These are phyloP conservation scores for Cryphonectria japonica DNA, from an alignment of 2,329 filamentous ascomycete genomes.

Conservation along the genomic window DNA sequence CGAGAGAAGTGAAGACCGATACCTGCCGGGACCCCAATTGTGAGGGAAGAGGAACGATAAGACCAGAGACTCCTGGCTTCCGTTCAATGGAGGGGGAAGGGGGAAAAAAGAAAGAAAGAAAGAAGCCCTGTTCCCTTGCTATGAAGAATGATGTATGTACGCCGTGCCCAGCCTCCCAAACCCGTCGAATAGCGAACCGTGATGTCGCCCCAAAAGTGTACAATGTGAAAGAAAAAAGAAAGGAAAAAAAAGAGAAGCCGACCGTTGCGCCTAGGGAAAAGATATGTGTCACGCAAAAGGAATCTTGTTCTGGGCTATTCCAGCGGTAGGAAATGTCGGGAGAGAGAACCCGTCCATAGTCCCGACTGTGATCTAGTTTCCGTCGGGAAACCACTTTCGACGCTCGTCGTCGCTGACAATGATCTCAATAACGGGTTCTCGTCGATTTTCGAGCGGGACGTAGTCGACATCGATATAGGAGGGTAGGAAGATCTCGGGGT, in stretches of 20 bases:
- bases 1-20: constrained; percentile 14
- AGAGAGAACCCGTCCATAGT: background rate
- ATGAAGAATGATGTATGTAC: constrained; percentile 21
- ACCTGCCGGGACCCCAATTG: constrained; percentile 11
- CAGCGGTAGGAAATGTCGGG: background rate
- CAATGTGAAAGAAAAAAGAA: background rate
- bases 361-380: constrained; percentile 33
- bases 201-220: constrained; percentile 7
- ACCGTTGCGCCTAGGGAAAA: constrained; percentile 21
- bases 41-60: constrained; percentile 21
- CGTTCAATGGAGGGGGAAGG: constrained; percentile 10
- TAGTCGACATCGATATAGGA: constrained; percentile 78
- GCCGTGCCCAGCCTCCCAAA: constrained; percentile 12
- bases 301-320: constrained; percentile 20
- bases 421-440: constrained; percentile 80
- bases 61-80: constrained; percentile 24
- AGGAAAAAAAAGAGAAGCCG: constrained; percentile 7
- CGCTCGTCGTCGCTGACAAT: constrained; percentile 77
- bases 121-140: constrained; percentile 17
- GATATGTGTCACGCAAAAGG: constrained; percentile 29
- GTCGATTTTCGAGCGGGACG: constrained; percentile 73
- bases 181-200: constrained; percentile 11
- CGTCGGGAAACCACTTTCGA: constrained; percentile 69
- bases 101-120: background rate
- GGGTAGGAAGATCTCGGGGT: constrained; percentile 82